These are phyloP conservation scores for Alternaria triticina DNA, from an alignment of 2,329 filamentous ascomycete genomes.

Conservation along the genomic window DNA sequence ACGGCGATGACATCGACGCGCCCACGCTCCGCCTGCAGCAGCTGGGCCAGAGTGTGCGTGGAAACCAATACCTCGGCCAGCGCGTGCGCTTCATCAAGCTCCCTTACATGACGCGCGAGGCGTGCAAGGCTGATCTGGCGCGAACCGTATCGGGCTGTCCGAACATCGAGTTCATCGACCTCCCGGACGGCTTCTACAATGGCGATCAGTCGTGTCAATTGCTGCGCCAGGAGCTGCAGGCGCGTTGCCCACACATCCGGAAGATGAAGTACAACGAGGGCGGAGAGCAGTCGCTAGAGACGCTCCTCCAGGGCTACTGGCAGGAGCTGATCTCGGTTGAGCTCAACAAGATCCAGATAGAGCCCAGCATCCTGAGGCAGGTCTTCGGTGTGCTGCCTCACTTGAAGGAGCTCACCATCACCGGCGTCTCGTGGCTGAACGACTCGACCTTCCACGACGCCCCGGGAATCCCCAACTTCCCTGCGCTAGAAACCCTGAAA, in stretches of 20 bases:
- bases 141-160: slow-evolving; percentile 84
- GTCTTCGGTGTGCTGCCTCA: slow-evolving; percentile 71
- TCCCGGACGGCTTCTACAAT: slow-evolving; percentile 85
- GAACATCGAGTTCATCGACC: slow-evolving; percentile 85
- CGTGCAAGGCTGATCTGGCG: slow-evolving; percentile 81
- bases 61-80: slow-evolving; percentile 72
- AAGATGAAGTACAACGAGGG: slow-evolving; percentile 88
- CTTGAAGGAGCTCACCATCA: slow-evolving; percentile 77
- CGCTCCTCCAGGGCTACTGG: slow-evolving; percentile 72
- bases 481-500: slow-evolving; percentile 74
- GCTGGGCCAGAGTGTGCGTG: slow-evolving; percentile 80
- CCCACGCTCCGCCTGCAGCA: slow-evolving; percentile 77
- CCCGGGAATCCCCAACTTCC: slow-evolving; percentile 73
- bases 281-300: slow-evolving; percentile 77
- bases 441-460: slow-evolving; percentile 77
- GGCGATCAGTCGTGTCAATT: slow-evolving; percentile 78
- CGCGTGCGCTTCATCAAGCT: slow-evolving; percentile 82
- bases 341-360: slow-evolving; percentile 70
- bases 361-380: slow-evolving; percentile 72
- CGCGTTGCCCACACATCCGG: slow-evolving; percentile 79
- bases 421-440: slow-evolving; percentile 71
- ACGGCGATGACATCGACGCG: slow-evolving; percentile 81
- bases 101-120: slow-evolving; percentile 93
- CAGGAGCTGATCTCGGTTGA: slow-evolving; percentile 75
- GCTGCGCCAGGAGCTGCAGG: slow-evolving; percentile 83